A percentile compares a stretch with the other conserved stretches of the same genome.
Evolutionary conservation across 1,284 basidiomycete genomes (phyloP).

Genomic region (Austroboletus novae-zelandiae): DNA sequence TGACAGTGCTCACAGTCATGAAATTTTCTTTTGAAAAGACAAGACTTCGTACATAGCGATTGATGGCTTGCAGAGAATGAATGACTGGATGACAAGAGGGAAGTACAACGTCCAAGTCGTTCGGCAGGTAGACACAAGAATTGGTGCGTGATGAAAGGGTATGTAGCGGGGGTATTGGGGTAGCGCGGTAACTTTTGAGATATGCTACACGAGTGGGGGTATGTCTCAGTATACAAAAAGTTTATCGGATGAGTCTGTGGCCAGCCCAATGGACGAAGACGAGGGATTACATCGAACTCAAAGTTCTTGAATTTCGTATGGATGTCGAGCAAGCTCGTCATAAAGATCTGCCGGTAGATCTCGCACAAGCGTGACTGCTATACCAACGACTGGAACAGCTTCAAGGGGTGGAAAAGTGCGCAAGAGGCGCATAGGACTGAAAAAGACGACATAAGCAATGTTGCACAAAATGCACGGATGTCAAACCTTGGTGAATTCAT

Average conservation of each 20-base stretch:
- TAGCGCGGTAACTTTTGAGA: not conserved
- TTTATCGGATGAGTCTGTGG: conserved; percentile 9
- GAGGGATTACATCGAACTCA: conserved; percentile 7
- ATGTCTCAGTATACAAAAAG: conserved; percentile 10
- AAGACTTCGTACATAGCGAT: not conserved
- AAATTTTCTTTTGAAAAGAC: not conserved
- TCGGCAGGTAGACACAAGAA: not conserved
- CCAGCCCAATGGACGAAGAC: conserved; percentile 4
- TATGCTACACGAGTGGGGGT: conserved; percentile 25
- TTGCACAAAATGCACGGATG: not conserved
- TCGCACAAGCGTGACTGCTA: conserved; percentile 89
- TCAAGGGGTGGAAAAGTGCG: conserved; percentile 93
- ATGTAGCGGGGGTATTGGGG: too few relatives aligned
- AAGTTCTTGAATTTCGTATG: conserved; percentile 59
- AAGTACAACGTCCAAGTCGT: not conserved
- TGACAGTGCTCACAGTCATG: too few relatives aligned
- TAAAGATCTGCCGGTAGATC: conserved; percentile 90
- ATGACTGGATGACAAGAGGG: not conserved
- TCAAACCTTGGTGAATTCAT: conserved; percentile 80
- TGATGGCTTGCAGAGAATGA: not conserved
- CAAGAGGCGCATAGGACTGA: conserved; percentile 90
- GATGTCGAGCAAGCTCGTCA: conserved; percentile 86
- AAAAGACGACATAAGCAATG: conserved; percentile 11
- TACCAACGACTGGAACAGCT: conserved; percentile 83
- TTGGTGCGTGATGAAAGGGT: not conserved